Conservation (phyloP, 2,329 filamentous ascomycete species). For the Hortaea werneckii region DNA sequence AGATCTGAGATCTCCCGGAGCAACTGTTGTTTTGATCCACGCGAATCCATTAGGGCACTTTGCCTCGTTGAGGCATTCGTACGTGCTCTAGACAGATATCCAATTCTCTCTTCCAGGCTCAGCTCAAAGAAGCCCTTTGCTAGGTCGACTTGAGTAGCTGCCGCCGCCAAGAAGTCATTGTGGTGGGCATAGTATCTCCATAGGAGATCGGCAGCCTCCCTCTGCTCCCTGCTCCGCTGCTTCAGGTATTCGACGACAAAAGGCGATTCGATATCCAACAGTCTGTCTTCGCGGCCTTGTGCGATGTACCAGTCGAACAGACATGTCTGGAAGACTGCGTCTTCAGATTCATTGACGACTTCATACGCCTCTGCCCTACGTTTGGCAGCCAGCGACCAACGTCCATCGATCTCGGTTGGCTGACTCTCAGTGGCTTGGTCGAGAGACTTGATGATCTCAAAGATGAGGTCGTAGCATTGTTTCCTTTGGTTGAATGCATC, state of each 20-base stretch:
- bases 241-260: conserved; percentile 81
- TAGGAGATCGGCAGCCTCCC: conserved; percentile 76
- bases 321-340: conserved; percentile 90
- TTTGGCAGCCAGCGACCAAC: conserved; percentile 62
- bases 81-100: conserved; percentile 80
- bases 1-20: conserved; percentile 76
- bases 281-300: conserved; percentile 72
- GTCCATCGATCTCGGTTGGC: conserved; percentile 67
- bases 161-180: conserved; percentile 74
- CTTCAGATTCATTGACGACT: conserved; percentile 76
- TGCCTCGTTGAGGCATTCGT: conserved; percentile 83
- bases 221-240: conserved; percentile 60
- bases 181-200: conserved; percentile 88
- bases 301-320: conserved; percentile 97
- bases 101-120: conserved; percentile 74
- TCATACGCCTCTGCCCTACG: conserved; percentile 82
- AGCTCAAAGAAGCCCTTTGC: conserved; percentile 74
- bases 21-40: conserved; percentile 64
- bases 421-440: conserved; percentile 60
- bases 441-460: conserved; percentile 66
- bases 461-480: conserved; percentile 77
- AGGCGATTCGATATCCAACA: conserved; percentile 73
- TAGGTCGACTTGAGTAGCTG: conserved; percentile 72
- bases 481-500: conserved; percentile 60
- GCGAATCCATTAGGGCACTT: conserved; percentile 52